A percentile compares a stretch with the other conserved stretches of the same genome.
These are phyloP conservation scores for Kodamaea sagamina DNA, from an alignment of 805 yeast genomes.

Conservation along the genomic window DNA sequence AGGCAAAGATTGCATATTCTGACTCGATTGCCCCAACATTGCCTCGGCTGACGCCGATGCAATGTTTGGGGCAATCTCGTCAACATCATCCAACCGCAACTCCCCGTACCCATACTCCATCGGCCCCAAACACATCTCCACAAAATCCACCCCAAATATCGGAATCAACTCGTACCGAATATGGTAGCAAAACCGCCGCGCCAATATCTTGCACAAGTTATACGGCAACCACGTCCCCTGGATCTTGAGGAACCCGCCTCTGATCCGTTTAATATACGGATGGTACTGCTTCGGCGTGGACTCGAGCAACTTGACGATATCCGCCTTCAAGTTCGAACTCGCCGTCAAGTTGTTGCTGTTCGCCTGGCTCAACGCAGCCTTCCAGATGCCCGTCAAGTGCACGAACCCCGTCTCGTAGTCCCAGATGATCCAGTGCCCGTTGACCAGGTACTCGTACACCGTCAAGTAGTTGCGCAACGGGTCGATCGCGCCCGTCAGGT, in stretches of 20 bases:
- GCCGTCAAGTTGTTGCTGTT: conserved; percentile 11
- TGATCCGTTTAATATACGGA: conserved; percentile 64
- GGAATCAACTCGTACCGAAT: conserved; percentile 78
- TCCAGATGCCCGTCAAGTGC: conserved; percentile 88
- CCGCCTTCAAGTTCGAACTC: conserved; percentile 56
- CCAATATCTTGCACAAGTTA: conserved; percentile 64
- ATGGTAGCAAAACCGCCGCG: conserved; percentile 73
- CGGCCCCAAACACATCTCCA: conserved; percentile 60
- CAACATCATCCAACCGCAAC: conserved; percentile 44
- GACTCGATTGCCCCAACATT: too few relatives aligned
- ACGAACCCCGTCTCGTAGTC: conserved; percentile 83
- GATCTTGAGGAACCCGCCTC: conserved; percentile 89
- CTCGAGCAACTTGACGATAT: conserved; percentile 70
- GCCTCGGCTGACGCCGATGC: too few relatives aligned
- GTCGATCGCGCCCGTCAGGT: conserved; percentile 69
- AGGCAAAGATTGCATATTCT: too few relatives aligned
- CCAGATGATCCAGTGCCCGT: conserved; percentile 81
- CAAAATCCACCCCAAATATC: conserved; percentile 72
- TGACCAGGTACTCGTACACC: conserved; percentile 70
- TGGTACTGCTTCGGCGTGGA: conserved; percentile 61
- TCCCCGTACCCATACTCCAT: conserved; percentile 65
- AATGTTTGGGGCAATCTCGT: too few relatives aligned
- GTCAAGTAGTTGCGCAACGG: conserved; percentile 62
- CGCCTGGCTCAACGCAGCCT: conserved; percentile 40
- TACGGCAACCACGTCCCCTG: conserved; percentile 94